Conservation (phyloP, 2,329 filamentous ascomycete species). For the Pseudopyrenochaeta lycopersici region DNA sequence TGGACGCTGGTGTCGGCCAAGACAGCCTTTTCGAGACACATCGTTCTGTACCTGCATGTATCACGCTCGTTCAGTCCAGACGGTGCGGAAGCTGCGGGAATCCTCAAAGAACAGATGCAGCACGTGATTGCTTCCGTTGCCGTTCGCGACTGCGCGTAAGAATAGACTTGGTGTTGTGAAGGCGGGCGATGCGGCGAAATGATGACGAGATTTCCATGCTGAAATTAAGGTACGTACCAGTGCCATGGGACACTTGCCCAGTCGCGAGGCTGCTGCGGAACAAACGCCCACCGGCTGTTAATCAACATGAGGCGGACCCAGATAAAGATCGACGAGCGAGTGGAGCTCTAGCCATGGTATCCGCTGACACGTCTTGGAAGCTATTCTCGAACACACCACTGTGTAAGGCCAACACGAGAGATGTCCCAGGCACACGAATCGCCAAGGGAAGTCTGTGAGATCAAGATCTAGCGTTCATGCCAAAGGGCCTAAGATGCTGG, state of each 20-base stretch:
- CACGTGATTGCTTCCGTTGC: background rate
- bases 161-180: background rate
- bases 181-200: background rate
- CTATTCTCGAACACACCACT: background rate
- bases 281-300: conserved; percentile 11
- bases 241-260: conserved; percentile 3
- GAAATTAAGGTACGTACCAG: conserved; percentile 12
- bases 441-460: too few species aligned
- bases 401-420: background rate
- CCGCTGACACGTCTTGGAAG: background rate
- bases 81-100: conserved; percentile 17
- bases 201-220: background rate
- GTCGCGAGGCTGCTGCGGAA: conserved; percentile 1
- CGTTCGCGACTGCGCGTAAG: background rate
- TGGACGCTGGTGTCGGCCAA: conserved; percentile 20
- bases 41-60: conserved; percentile 27
- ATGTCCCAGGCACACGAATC: too few species aligned
- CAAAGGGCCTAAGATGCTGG: too few species aligned
- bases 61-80: conserved; percentile 12
- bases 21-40: conserved; percentile 23
- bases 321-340: conserved; percentile 14
- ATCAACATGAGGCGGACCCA: conserved; percentile 20
- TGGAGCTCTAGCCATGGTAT: background rate
- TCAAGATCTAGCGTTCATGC: too few species aligned
- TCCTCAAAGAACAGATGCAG: conserved; percentile 1